Evolutionary conservation across 2,329 filamentous ascomycete species (phyloP), one percentile per base, ranked within the genome.

Genomic region (Lasiodiplodia theobromae): DNA sequence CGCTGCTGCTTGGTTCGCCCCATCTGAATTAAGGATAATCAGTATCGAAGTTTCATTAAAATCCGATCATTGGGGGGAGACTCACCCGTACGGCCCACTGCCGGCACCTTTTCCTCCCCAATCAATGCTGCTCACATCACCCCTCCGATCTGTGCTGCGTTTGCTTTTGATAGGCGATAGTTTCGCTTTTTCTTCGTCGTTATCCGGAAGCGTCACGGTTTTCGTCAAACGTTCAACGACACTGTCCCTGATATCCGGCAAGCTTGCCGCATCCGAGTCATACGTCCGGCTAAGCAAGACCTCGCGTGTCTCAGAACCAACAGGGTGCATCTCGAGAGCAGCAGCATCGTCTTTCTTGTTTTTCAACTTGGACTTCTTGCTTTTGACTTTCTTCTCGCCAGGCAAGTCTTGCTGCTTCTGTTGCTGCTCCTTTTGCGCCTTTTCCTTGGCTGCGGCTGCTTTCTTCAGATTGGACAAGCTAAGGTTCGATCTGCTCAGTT

Each of bases 181-280:
- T 14, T 10, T 38, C 2, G 31, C 47, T 11, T 63, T 63, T 25
- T 56, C 49, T n/a, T 68, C 25, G 8, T 34, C 28, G 11, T 52
- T 34, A 16, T 52, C 28, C 1, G 60, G n/a, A n/a, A 52, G 14
- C 23, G 34, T 31, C 14, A 63, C 51, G 12, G 31, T 38, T 23
- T 34, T 52, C 23, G 66, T 56, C 47, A 68, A n/a, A 12, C 57
- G 56, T 5, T 68, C 66, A 11, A 63, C 66, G 14, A 68, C 47
- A 23, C 66, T 68, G 37, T 68, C 49, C 16, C 57, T 40, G n/a
- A 68, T 49, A 25, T 68, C 66, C 5, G 66, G 56, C 21, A 68
- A 21, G 23, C 47, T 62, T n/a, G 57, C 37, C 14, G 66, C 66
- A 31, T 68, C 66, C 7, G 56, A 62, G n/a, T 68, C 66, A 23